A percentile compares a stretch with the other conserved stretches of the same genome.
These are phyloP conservation scores for Acacia melanoxylon DNA, from an alignment of 306 rosid species.

Conservation along the genomic window DNA sequence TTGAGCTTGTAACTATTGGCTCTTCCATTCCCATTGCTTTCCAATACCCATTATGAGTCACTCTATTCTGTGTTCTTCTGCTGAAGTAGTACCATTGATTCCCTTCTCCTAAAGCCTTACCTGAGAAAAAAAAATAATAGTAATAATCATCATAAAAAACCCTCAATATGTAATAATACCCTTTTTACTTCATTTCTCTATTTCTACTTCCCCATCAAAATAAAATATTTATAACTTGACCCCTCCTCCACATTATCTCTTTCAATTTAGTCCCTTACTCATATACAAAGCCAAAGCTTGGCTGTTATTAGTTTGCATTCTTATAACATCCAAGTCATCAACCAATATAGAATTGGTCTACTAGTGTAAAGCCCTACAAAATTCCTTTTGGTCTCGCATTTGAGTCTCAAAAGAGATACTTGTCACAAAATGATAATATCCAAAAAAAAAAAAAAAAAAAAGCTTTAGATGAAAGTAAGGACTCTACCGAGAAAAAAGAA, in stretches of 20 bases:
- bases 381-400: too few relatives aligned
- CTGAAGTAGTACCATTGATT: conserved; percentile 87
- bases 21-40: conserved; percentile 72
- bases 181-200: neutral
- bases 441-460: too few relatives aligned
- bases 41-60: conserved; percentile 76
- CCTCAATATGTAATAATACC: neutral
- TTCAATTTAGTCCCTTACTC: neutral
- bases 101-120: conserved; percentile 80
- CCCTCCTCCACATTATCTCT: neutral
- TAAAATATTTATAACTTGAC: neutral
- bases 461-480: too few relatives aligned
- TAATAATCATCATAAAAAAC: neutral
- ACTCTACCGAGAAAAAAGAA: neutral
- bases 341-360: neutral
- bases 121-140: conserved; percentile 26
- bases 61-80: conserved; percentile 62
- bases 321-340: neutral
- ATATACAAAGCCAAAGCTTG: neutral
- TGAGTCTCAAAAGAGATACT: too few relatives aligned
- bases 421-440: too few relatives aligned
- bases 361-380: rapidly evolving
- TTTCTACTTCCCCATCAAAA: neutral
- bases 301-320: neutral
- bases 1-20: conserved; percentile 45